phyloP scores from a whole-genome alignment of 345 rosid genomes.

The Eutrema yunnanense region DNA sequence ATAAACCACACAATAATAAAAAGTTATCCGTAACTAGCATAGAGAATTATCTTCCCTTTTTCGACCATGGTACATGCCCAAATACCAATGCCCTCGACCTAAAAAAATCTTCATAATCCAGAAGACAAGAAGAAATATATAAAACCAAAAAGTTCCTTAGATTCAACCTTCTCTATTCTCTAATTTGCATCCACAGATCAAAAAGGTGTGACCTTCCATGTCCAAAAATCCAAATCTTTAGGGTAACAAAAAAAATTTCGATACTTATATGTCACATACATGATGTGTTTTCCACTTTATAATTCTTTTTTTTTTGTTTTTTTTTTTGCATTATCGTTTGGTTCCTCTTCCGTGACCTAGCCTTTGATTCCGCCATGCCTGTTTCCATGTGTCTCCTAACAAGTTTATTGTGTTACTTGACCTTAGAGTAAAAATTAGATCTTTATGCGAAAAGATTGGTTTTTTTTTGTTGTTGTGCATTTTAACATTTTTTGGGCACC shows the following conservation, averaged over 20 bases:
- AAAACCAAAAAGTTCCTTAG: not conserved
- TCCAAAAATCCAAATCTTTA: conserved; percentile 17
- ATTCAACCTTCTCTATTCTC: conserved; percentile 15
- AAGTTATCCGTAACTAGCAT: conserved; percentile 14
- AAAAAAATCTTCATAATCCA: conserved; percentile 8
- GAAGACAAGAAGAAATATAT: not conserved
- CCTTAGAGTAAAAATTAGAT: conserved; percentile 18
- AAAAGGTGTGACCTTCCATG: conserved; percentile 24
- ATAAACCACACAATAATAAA: conserved; percentile 20
- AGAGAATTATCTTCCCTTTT: not conserved
- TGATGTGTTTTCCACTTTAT: conserved; percentile 12
- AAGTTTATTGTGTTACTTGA: conserved; percentile 35
- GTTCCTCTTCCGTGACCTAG: conserved; percentile 35
- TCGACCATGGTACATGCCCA: conserved; percentile 34
- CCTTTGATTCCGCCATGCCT: conserved; percentile 37
- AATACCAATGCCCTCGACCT: conserved; percentile 27
- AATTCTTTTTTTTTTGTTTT: not conserved
- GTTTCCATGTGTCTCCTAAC: conserved; percentile 30
- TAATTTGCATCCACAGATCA: conserved; percentile 22
- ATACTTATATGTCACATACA: conserved; percentile 22
- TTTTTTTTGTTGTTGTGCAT: conserved; percentile 8
- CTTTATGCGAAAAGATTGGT: conserved; percentile 8
- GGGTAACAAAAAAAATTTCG: not conserved
- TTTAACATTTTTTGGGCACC: conserved; percentile 24
- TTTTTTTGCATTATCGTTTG: conserved; percentile 1